These are phyloP conservation scores for Bocquillonia castaneifolia DNA, from an alignment of 441 rosid species.

Conservation along the genomic window DNA sequence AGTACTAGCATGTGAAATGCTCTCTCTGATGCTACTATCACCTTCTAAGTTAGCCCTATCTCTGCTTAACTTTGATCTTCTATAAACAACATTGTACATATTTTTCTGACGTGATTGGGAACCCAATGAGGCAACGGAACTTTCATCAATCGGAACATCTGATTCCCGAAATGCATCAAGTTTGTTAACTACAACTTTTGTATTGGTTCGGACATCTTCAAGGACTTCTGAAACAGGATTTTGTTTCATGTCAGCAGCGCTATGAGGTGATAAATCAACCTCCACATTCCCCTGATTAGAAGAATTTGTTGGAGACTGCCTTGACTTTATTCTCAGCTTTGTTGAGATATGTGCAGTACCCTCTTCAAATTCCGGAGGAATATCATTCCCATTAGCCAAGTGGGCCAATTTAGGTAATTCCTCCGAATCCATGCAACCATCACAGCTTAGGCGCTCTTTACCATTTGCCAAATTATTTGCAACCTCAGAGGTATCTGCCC, in stretches of 20 bases:
- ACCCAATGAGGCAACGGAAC: conserved; percentile 28
- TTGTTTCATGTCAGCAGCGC: conserved; percentile 31
- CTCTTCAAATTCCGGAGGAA: conserved; percentile 35
- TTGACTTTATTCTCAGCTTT: conserved; percentile 41
- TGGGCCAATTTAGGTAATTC: conserved; percentile 23
- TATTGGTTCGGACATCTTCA: conserved; percentile 20
- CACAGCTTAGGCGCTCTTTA: conserved; percentile 25
- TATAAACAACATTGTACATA: conserved; percentile 76
- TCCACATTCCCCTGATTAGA: conserved; percentile 31
- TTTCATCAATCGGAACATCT: conserved; percentile 36
- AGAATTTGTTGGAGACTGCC: conserved; percentile 31
- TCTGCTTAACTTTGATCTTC: conserved; percentile 60
- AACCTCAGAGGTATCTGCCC: conserved; percentile 24
- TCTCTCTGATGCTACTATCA: conserved; percentile 39
- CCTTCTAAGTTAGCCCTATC: conserved; percentile 38
- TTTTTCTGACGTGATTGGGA: conserved; percentile 44
- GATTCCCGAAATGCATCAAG: conserved; percentile 30
- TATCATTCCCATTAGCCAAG: conserved; percentile 24
- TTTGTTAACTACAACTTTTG: conserved; percentile 19
- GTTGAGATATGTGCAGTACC: conserved; percentile 39
- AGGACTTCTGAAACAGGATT: conserved; percentile 25
- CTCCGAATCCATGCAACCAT: conserved; percentile 25
- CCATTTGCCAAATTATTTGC: conserved; percentile 33
- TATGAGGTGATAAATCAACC: conserved; percentile 29
- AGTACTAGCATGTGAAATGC: conserved; percentile 40